phyloP scores from a whole-genome alignment of 2,329 filamentous ascomycete genomes.

The Hymenoscyphus occultus region DNA sequence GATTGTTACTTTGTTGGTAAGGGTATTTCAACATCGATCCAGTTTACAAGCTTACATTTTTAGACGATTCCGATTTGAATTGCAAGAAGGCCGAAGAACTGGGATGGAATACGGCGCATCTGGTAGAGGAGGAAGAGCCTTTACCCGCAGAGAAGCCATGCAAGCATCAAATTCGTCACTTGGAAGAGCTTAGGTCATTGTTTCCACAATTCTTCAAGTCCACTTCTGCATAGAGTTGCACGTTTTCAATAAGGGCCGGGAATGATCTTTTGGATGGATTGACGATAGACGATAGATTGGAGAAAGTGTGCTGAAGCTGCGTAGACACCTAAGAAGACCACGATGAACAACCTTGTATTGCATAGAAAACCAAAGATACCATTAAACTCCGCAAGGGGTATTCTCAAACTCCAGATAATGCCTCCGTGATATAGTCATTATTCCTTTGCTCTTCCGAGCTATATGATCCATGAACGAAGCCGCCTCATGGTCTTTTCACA shows the following conservation, averaged over 20 bases:
- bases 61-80: slow-evolving; percentile 85
- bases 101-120: slow-evolving; percentile 83
- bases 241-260: neutral
- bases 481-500: slow-evolving; percentile 53
- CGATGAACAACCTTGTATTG: neutral
- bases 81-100: slow-evolving; percentile 71
- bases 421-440: neutral
- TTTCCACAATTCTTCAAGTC: slow-evolving; percentile 87
- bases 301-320: neutral
- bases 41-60: slow-evolving; percentile 5
- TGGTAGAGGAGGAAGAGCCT: slow-evolving; percentile 73
- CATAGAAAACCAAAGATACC: neutral
- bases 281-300: neutral
- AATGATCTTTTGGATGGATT: slow-evolving; percentile 4
- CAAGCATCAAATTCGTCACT: slow-evolving; percentile 69
- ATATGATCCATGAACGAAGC: neutral
- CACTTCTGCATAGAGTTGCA: neutral
- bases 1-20: slow-evolving; percentile 91
- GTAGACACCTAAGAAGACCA: slow-evolving; percentile 6
- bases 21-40: slow-evolving; percentile 33
- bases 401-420: slow-evolving; percentile 21
- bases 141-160: slow-evolving; percentile 63
- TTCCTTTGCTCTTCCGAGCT: neutral
- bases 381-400: slow-evolving; percentile 11
- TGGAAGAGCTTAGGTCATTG: slow-evolving; percentile 70